Conservation (phyloP, 2,329 filamentous ascomycete genomes). For the Pseudogymnoascus sp. region DNA sequence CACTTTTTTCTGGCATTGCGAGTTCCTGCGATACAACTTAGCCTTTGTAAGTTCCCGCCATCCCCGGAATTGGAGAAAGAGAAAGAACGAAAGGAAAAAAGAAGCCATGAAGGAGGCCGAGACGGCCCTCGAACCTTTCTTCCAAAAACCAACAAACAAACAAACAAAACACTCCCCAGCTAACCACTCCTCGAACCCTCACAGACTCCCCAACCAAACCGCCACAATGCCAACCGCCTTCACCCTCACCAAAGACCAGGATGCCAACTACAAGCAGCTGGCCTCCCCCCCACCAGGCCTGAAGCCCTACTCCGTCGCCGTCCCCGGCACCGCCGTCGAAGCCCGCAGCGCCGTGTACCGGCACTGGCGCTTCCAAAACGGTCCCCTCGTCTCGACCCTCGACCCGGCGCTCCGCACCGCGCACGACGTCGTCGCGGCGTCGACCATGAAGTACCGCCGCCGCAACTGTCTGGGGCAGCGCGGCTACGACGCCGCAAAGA, state of each 20-base stretch:
- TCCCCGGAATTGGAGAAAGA: neutral
- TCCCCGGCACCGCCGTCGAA: constrained; percentile 68
- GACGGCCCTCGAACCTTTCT: neutral
- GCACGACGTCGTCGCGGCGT: constrained; percentile 73
- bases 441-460: constrained; percentile 56
- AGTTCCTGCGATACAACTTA: neutral
- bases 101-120: neutral
- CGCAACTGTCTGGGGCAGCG: constrained; percentile 73
- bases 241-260: constrained; percentile 18
- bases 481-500: constrained; percentile 67
- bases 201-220: neutral
- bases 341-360: constrained; percentile 74
- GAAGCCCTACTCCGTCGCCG: constrained; percentile 64
- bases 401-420: constrained; percentile 66
- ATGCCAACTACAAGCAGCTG: constrained; percentile 21
- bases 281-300: constrained; percentile 25
- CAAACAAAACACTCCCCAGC: neutral
- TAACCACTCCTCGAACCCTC: neutral
- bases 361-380: constrained; percentile 71
- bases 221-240: neutral
- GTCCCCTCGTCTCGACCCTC: constrained; percentile 61
- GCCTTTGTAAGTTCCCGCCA: neutral
- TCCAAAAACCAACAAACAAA: neutral
- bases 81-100: neutral
- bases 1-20: neutral